Conservation (phyloP, 164 flowering plant genomes). For the Nymphaea colorata region DNA sequence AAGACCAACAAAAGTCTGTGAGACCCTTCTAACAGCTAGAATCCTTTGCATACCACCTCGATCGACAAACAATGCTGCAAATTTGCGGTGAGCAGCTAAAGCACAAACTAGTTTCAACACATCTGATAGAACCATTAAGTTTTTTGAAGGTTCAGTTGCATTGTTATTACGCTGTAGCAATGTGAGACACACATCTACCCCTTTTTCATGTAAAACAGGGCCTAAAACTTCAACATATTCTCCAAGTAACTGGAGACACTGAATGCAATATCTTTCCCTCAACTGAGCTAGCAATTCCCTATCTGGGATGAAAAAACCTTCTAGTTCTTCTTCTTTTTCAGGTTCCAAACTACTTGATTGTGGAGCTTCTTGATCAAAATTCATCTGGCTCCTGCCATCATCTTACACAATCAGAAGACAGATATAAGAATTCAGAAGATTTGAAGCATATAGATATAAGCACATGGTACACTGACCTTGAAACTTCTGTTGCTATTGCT, state of each 20-base stretch:
- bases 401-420: not conserved
- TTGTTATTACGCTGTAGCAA: constrained; percentile 48
- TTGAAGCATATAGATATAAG: not conserved
- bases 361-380: constrained; percentile 19
- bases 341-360: constrained; percentile 19
- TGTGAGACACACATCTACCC: constrained; percentile 90
- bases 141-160: constrained; percentile 30
- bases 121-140: constrained; percentile 48
- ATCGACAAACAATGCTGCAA: constrained; percentile 91
- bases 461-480: constrained; percentile 30
- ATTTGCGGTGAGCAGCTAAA: constrained; percentile 89
- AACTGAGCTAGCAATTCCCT: constrained; percentile 46
- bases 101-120: constrained; percentile 84
- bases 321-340: constrained; percentile 49
- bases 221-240: constrained; percentile 97
- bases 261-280: constrained; percentile 82
- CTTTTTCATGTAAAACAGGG: constrained; percentile 93
- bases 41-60: constrained; percentile 93
- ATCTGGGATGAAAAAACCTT: constrained; percentile 52
- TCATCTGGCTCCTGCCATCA: constrained; percentile 34
- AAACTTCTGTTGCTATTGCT: constrained; percentile 60
- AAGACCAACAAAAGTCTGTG: constrained; percentile 71
- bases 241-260: constrained; percentile 79
- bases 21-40: constrained; percentile 65
- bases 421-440: not conserved